Evolutionary conservation across 495 filamentous ascomycete genomes (phyloP).

Genomic region (Daldinia grandis): DNA sequence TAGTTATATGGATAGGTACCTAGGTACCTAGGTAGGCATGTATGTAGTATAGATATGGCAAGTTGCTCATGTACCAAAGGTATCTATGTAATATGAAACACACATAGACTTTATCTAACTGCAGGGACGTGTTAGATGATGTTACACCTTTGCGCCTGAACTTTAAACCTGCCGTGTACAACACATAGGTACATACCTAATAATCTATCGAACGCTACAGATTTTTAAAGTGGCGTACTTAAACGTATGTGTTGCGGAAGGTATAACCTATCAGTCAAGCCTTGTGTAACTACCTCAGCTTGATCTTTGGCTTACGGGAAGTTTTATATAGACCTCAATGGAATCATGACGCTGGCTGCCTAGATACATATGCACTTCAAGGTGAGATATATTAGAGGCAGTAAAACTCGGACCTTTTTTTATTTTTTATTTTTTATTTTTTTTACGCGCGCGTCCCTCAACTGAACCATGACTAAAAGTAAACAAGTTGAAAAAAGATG

Average conservation of each 20-base stretch:
- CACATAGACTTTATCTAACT: too few relatives aligned
- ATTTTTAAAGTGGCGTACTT: not conserved
- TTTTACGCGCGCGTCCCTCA: not conserved
- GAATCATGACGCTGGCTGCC: not conserved
- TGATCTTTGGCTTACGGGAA: not conserved
- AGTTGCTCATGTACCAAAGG: too few relatives aligned
- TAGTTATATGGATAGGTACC: not conserved
- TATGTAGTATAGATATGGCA: not conserved
- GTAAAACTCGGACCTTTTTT: not conserved
- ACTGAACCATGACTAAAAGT: not conserved
- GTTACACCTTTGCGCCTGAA: too few relatives aligned
- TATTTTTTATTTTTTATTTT: too few relatives aligned
- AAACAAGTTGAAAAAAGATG: not conserved
- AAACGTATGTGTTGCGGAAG: not conserved
- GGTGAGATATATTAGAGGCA: not conserved
- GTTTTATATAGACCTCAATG: not conserved
- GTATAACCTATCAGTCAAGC: not conserved
- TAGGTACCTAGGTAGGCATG: not conserved
- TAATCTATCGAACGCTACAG: too few relatives aligned
- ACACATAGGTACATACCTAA: too few relatives aligned
- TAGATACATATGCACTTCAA: too few relatives aligned
- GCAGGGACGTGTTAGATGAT: too few relatives aligned
- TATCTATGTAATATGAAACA: too few relatives aligned
- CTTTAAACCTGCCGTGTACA: too few relatives aligned
- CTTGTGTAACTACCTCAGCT: not conserved